Conservation (phyloP, 495 filamentous ascomycete species). For the Penicillium robsamsonii region DNA sequence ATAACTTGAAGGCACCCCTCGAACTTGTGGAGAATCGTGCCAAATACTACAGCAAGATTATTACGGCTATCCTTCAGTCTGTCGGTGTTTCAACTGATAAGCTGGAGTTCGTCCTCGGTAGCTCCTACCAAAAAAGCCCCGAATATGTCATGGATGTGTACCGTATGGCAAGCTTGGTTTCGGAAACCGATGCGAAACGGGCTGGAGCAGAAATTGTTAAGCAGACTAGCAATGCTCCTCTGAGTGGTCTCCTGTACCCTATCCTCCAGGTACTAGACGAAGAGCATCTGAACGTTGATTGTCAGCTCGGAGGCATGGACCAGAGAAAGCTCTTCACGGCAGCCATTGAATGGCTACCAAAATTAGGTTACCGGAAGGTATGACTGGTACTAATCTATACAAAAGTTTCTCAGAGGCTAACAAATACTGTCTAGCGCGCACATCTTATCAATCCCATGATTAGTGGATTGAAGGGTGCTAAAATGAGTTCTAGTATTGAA, state of each 20-base stretch:
- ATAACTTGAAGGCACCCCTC: constrained; percentile 73
- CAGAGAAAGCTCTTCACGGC: too few species aligned
- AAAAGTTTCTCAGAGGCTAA: too few species aligned
- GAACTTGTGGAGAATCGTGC: constrained; percentile 61
- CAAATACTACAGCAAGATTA: constrained; percentile 49
- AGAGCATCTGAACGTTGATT: too few species aligned
- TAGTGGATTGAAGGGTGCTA: too few species aligned
- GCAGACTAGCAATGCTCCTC: constrained; percentile 60
- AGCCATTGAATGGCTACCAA: too few species aligned
- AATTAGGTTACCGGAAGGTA: too few species aligned
- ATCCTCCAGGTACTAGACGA: too few species aligned
- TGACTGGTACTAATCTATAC: too few species aligned
- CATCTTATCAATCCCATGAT: too few species aligned
- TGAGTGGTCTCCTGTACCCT: too few species aligned
- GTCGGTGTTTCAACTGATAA: constrained; percentile 73
- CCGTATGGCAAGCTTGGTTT: constrained; percentile 27
- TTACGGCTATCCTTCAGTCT: constrained; percentile 64
- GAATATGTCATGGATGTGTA: constrained; percentile 46
- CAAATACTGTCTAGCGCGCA: too few species aligned
- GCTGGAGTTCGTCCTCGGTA: constrained; percentile 80
- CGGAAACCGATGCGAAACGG: constrained; percentile 51
- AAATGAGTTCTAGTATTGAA: constrained; percentile 50
- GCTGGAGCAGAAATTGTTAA: constrained; percentile 63
- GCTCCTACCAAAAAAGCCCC: constrained; percentile 65
- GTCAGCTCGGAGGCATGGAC: too few species aligned